Evolutionary conservation across 768 basidiomycete genomes (phyloP).

Genomic region (Boletus sp.): DNA sequence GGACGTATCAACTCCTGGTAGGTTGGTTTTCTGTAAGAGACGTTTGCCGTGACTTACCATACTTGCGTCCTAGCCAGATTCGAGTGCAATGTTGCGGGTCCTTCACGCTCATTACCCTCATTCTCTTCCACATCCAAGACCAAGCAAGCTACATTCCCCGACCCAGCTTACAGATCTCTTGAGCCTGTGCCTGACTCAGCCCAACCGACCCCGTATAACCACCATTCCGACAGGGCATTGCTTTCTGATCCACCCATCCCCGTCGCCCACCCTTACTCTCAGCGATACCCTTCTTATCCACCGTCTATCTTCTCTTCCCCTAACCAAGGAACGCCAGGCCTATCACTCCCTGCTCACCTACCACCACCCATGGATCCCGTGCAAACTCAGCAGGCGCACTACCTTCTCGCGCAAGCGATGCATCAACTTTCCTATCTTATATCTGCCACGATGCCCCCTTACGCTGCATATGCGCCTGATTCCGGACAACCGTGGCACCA

Average conservation of each 20-base stretch:
- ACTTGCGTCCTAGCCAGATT: conserved; percentile 6
- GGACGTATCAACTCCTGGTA: conserved; percentile 12
- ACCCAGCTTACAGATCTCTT: conserved; percentile 6
- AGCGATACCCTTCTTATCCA: conserved; percentile 17
- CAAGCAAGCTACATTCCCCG: conserved; percentile 3
- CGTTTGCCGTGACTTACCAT: conserved; percentile 5
- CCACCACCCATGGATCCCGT: conserved; percentile 25
- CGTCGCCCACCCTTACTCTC: conserved; percentile 22
- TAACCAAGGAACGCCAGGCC: conserved; percentile 10
- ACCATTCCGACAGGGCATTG: background rate
- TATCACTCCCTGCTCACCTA: conserved; percentile 28
- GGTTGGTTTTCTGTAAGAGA: background rate
- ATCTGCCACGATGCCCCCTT: conserved; percentile 29
- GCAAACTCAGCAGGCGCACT: conserved; percentile 37
- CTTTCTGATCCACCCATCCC: conserved; percentile 15
- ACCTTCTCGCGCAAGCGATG: conserved; percentile 38
- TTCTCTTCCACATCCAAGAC: conserved; percentile 7
- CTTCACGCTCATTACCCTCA: conserved; percentile 8
- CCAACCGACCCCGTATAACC: background rate
- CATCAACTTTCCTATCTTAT: conserved; percentile 40
- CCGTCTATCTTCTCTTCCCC: conserved; percentile 16
- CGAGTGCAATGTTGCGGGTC: conserved; percentile 1
- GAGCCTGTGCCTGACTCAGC: conserved; percentile 6
- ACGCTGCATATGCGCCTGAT: conserved; percentile 13
- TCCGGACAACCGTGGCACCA: conserved; percentile 24